Evolutionary conservation across 2,329 filamentous ascomycete species (phyloP).

Genomic region (Dactylellina haptotyla): DNA sequence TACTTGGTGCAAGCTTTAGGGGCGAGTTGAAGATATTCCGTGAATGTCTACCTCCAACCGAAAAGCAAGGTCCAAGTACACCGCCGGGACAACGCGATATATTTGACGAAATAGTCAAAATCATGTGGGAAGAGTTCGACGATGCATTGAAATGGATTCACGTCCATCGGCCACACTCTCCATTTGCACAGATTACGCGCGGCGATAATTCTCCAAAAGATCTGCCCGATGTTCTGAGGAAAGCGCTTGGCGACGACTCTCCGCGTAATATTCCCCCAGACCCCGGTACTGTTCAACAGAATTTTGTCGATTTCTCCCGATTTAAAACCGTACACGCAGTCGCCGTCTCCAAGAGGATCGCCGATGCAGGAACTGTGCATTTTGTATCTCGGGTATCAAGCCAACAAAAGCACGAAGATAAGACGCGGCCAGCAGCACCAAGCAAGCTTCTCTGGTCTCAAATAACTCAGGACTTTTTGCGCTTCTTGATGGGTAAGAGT

Average conservation of each 20-base stretch:
- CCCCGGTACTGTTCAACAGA: too few relatives aligned
- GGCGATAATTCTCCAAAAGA: not conserved
- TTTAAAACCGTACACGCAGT: too few relatives aligned
- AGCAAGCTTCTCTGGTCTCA: too few relatives aligned
- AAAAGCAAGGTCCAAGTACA: too few relatives aligned
- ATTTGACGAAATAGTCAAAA: conserved; percentile 12
- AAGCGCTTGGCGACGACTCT: not conserved
- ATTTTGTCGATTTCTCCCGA: too few relatives aligned
- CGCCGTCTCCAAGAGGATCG: too few relatives aligned
- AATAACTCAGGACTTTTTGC: too few relatives aligned
- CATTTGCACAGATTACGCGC: not conserved
- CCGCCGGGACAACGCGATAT: not conserved
- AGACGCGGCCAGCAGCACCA: too few relatives aligned
- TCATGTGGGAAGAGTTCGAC: conserved; percentile 15
- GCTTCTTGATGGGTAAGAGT: too few relatives aligned
- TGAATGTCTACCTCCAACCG: not conserved
- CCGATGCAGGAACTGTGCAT: too few relatives aligned
- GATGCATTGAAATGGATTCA: not conserved
- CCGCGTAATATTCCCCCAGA: not conserved
- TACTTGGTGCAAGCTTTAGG: not conserved
- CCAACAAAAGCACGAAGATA: too few relatives aligned
- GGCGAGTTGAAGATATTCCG: conserved; percentile 2
- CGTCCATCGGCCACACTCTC: not conserved
- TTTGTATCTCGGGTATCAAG: too few relatives aligned
- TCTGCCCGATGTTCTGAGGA: not conserved